These are phyloP conservation scores for Rhodamnia rubescens DNA, from an alignment of 345 rosid species.

Conservation along the genomic window DNA sequence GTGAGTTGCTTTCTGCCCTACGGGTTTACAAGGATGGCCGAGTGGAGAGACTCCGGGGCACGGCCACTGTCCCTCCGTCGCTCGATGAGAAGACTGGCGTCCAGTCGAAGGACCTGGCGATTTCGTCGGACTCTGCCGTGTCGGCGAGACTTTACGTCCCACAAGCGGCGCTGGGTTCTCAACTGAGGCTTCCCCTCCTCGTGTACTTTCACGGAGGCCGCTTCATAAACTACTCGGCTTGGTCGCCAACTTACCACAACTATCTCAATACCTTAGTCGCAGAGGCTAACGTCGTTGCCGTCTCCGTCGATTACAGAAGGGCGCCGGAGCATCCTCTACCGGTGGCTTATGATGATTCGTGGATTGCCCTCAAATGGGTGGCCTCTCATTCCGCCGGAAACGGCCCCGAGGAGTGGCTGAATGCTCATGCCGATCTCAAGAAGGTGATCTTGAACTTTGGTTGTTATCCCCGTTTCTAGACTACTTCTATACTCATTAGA, in stretches of 20 bases:
- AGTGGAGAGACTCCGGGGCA: slow-evolving; percentile 19
- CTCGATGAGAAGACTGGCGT: slow-evolving; percentile 9
- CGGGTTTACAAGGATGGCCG: slow-evolving; percentile 21
- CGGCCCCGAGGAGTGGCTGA: slow-evolving; percentile 23
- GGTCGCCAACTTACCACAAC: slow-evolving; percentile 8
- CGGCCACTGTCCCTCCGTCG: slow-evolving; percentile 8
- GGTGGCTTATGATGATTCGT: slow-evolving; percentile 23
- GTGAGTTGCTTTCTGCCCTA: slow-evolving; percentile 6
- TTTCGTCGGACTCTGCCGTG: slow-evolving; percentile 2
- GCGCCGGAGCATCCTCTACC: slow-evolving; percentile 36
- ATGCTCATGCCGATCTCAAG: background rate
- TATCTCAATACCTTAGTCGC: slow-evolving; percentile 8
- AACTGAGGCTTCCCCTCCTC: slow-evolving; percentile 18
- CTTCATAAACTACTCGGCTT: slow-evolving; percentile 10
- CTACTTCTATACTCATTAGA: background rate
- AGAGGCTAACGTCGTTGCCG: slow-evolving; percentile 8
- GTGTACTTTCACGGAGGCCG: slow-evolving; percentile 36
- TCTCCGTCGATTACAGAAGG: slow-evolving; percentile 25
- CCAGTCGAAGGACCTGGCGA: slow-evolving; percentile 14
- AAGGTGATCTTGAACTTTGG: background rate
- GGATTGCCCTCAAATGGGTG: slow-evolving; percentile 31
- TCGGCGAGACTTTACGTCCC: slow-evolving; percentile 24
- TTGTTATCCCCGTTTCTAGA: background rate
- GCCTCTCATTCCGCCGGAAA: slow-evolving; percentile 12
- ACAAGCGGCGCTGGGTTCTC: background rate